Evolutionary conservation across 2,329 filamentous ascomycete species (phyloP).

Genomic region (Alternaria sp.): DNA sequence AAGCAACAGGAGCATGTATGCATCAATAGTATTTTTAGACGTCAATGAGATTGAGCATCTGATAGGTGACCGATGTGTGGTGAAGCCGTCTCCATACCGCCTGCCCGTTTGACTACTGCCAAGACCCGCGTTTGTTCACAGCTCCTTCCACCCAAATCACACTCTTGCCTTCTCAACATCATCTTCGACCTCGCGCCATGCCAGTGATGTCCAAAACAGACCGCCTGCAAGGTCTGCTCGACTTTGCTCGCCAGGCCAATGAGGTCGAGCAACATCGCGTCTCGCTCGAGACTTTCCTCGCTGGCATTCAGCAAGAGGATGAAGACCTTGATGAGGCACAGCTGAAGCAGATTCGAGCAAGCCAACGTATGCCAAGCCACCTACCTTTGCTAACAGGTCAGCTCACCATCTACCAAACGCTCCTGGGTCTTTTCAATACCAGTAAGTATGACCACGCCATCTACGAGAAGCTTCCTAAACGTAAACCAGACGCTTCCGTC

Average conservation of each 20-base stretch:
- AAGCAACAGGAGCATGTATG: not conserved
- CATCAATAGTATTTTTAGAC: not conserved
- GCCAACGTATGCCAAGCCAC: not conserved
- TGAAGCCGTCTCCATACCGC: not conserved
- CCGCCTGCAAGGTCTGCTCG: not conserved
- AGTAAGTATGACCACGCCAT: not conserved
- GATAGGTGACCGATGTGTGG: not conserved
- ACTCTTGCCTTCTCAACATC: not conserved
- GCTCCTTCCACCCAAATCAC: not conserved
- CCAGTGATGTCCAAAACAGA: not conserved
- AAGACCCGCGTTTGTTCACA: not conserved
- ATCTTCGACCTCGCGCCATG: not conserved
- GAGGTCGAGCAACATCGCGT: not conserved
- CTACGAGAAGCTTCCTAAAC: not conserved
- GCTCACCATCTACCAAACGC: not conserved
- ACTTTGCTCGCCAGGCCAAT: not conserved
- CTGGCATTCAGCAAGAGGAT: not conserved
- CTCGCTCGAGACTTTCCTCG: slow-evolving; percentile 1
- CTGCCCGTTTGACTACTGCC: not conserved
- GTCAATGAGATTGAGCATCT: not conserved
- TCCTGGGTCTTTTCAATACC: not conserved
- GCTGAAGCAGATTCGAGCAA: not conserved
- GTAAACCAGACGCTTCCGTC: not conserved
- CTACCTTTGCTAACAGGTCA: not conserved
- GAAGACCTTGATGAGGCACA: not conserved